A percentile compares a stretch with the other conserved stretches of the same genome.
phyloP scores from a whole-genome alignment of 345 rosid species.

The Boechera stricta region DNA sequence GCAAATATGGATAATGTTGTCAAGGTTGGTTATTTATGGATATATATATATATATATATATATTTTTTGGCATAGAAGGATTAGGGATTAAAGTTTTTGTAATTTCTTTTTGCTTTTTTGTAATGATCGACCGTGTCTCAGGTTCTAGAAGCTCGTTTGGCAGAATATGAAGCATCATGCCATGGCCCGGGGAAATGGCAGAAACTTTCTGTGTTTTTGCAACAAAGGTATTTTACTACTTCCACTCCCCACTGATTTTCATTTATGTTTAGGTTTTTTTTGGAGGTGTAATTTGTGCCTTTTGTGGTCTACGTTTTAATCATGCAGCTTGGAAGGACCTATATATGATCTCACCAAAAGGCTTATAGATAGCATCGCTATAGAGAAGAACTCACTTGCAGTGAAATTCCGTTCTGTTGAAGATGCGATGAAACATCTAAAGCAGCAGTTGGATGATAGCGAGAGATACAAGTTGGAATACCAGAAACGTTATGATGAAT shows the following conservation, averaged over 20 bases:
- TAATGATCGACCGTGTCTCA: constrained; percentile 44
- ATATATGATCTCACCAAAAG: constrained; percentile 80
- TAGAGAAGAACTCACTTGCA: constrained; percentile 79
- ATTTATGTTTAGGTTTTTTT: constrained; percentile 19
- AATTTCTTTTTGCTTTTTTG: constrained; percentile 8
- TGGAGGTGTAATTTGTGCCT: not conserved
- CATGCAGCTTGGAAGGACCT: constrained; percentile 87
- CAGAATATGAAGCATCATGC: constrained; percentile 76
- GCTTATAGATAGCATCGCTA: constrained; percentile 75
- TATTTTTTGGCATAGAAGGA: constrained; percentile 3
- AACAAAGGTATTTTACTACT: constrained; percentile 65
- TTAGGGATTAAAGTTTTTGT: not conserved
- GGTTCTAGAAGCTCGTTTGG: constrained; percentile 81
- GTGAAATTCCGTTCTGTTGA: constrained; percentile 85
- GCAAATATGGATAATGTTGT: constrained; percentile 77
- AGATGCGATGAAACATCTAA: constrained; percentile 77
- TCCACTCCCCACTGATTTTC: not conserved
- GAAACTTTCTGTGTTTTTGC: constrained; percentile 82
- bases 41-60: not conserved
- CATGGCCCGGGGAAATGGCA: constrained; percentile 96
- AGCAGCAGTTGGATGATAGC: constrained; percentile 86
- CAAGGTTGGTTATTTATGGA: constrained; percentile 56
- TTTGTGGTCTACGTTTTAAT: constrained; percentile 25
- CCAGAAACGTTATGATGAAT: constrained; percentile 90
- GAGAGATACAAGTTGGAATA: constrained; percentile 83